phyloP scores from a whole-genome alignment of 108 stramenopile genomes.

The Nitzschia inconspicua region DNA sequence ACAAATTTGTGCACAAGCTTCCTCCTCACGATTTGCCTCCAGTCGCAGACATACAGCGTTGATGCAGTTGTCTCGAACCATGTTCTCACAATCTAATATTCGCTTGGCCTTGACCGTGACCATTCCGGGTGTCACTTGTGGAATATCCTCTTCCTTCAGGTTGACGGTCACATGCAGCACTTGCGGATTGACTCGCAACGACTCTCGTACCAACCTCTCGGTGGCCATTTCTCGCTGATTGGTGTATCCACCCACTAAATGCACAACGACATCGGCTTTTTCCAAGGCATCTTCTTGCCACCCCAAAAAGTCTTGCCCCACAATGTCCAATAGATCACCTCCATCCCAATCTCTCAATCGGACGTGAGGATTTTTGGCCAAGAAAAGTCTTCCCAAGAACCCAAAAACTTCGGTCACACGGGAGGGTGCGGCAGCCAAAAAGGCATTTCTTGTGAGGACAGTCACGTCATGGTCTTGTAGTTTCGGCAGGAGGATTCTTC shows the following conservation, averaged over 20 bases:
- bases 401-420: slow-evolving; percentile 76
- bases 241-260: slow-evolving; percentile 80
- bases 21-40: slow-evolving; percentile 58
- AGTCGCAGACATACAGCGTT: slow-evolving; percentile 54
- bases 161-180: slow-evolving; percentile 66
- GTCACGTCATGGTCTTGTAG: slow-evolving; percentile 66
- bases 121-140: slow-evolving; percentile 38
- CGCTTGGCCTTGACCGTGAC: slow-evolving; percentile 51
- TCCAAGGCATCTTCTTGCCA: slow-evolving; percentile 77
- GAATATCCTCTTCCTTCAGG: slow-evolving; percentile 59
- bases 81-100: slow-evolving; percentile 64
- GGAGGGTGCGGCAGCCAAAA: slow-evolving; percentile 68
- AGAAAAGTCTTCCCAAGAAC: slow-evolving; percentile 60
- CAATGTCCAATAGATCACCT: slow-evolving; percentile 84
- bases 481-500: slow-evolving; percentile 41
- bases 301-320: slow-evolving; percentile 69
- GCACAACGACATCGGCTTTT: slow-evolving; percentile 66
- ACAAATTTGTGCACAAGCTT: slow-evolving; percentile 46
- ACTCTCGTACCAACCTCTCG: slow-evolving; percentile 71
- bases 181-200: slow-evolving; percentile 48
- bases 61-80: slow-evolving; percentile 65
- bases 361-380: slow-evolving; percentile 51
- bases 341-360: slow-evolving; percentile 82
- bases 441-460: slow-evolving; percentile 74
- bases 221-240: slow-evolving; percentile 75